Evolutionary conservation across 208 protist species (phyloP).

Genomic region (Naegleria lovaniensis): DNA sequence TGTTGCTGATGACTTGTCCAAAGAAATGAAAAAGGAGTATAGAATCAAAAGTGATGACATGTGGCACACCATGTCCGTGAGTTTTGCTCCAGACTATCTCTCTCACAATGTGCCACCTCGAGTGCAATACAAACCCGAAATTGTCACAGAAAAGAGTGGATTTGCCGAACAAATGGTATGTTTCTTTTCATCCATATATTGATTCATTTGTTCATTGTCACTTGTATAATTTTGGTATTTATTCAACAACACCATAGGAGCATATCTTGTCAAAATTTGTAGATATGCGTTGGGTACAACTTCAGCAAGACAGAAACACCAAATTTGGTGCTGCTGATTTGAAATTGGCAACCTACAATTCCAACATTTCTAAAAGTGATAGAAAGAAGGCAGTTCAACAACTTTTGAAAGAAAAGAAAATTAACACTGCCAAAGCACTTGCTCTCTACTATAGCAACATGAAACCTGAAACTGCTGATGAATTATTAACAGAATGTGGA

Average conservation of each 20-base stretch:
- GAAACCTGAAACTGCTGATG: background rate
- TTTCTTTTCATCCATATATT: no score
- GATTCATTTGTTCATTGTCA: no score
- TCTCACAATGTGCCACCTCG: background rate
- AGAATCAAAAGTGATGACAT: background rate
- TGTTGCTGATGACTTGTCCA: background rate
- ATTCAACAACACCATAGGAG: no score
- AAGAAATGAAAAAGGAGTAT: background rate
- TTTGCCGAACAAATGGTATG: slow-evolving; percentile 16
- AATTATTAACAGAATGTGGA: background rate
- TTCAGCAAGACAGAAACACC: background rate
- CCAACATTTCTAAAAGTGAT: background rate
- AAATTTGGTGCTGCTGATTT: background rate
- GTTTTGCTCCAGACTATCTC: slow-evolving; percentile 19
- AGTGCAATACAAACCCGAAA: background rate
- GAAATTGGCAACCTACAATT: background rate
- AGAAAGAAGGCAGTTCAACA: background rate
- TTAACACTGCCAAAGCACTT: background rate
- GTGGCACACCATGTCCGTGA: background rate
- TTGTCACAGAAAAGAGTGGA: background rate
- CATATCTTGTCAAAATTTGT: background rate
- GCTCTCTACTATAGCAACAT: background rate
- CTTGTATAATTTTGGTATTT: no score
- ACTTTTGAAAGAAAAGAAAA: background rate
- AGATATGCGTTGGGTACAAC: background rate